Conservation (phyloP, 305 asterid species). For the Solanum chacoense region DNA sequence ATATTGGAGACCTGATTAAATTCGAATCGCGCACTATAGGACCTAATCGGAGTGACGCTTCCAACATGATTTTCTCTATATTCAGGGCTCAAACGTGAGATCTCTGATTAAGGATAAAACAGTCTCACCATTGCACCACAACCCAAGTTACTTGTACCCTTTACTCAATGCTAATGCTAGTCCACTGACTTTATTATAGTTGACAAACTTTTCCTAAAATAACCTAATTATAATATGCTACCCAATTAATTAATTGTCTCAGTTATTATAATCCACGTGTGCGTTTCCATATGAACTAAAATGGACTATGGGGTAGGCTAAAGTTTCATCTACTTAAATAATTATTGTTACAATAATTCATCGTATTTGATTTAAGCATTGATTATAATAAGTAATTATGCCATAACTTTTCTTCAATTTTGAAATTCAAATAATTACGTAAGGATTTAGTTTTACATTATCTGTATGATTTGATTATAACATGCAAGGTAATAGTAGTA, state of each 20-base stretch:
- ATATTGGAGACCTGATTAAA: fast-evolving
- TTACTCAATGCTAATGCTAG: not conserved
- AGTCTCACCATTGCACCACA: no score
- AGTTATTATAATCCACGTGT: not conserved
- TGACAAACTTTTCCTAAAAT: not conserved
- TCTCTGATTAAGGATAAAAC: no score
- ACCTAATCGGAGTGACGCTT: fast-evolving
- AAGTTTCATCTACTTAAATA: not conserved
- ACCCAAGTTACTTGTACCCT: not conserved
- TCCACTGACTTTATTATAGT: not conserved
- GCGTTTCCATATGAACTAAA: not conserved
- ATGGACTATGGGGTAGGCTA: not conserved
- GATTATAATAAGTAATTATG: not conserved
- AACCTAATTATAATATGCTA: not conserved
- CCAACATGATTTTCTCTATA: no score
- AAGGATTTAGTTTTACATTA: not conserved
- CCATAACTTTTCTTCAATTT: not conserved
- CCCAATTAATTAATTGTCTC: not conserved
- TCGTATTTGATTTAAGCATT: not conserved
- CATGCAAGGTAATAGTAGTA: not conserved
- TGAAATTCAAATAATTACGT: not conserved
- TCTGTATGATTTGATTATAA: not conserved
- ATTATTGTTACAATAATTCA: not conserved
- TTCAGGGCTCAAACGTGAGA: fast-evolving
- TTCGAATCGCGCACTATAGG: fast-evolving